Evolutionary conservation across 257 asterid species (phyloP), one percentile per base, ranked within the genome.

Genomic region (Verbascum thapsus): DNA sequence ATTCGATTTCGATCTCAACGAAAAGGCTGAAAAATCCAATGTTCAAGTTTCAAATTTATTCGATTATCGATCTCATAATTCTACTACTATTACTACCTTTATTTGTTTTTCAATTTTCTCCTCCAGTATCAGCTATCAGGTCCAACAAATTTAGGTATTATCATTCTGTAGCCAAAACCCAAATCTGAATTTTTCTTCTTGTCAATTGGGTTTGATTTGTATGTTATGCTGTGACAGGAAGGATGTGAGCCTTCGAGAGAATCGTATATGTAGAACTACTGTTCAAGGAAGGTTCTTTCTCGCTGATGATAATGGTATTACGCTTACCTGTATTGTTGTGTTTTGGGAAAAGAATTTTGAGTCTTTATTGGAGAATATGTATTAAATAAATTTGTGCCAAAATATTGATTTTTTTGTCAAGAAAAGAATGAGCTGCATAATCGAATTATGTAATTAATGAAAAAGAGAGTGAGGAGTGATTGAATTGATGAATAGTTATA

Each of bases 221-320:
- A 10, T 58, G 9, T 67, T 64, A 32, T 63, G 26, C 38, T 6
- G 11, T 71, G 70, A 30, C 78, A 89, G 96, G 77, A 90, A 73
- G 73, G 95, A 88, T 74, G 85, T 38, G 67, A 78, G 90, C 75
- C 68, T 82, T 75, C 78, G 37, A 34, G 63, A 16, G 34, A 84
- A 71, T 43, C 74, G n/a, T 34, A 17, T 8, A 23, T 91, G 98
- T 70, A 81, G 81, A 81, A 86, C 92, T 17, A 86, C 96, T 22
- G 95, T 86, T 73, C 98, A 84, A 40, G 98, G 98, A 64, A 80
- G 98, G 74, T 88, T 78, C 67, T 59, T 86, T 68, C 75, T 88
- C 52, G 53, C 95, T 49, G 98, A 91, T 74, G 95, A 91, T 70
- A 78, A 79, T 48, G 98, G 97, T 89, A 71, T 30, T n/a, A n/a